Evolutionary conservation across 2,329 filamentous ascomycete genomes (phyloP), one percentile per base, ranked within the genome.

Genomic region (Aspergillus viridinutans): DNA sequence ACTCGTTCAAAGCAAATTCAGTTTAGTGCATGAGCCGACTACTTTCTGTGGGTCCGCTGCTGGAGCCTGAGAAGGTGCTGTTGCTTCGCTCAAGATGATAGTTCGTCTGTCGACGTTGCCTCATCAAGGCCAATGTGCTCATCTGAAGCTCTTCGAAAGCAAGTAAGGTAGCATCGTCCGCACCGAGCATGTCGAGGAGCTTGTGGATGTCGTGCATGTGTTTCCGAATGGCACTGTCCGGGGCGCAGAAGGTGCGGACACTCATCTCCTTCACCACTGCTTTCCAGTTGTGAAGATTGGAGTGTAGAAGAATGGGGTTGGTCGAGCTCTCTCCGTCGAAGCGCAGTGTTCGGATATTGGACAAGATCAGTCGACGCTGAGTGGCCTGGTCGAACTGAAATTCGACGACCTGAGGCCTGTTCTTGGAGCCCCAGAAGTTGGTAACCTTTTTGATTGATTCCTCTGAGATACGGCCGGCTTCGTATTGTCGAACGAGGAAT

Each of bases 331-430:
- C 69, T 7, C 78, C 78, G 50, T 76, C 71, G 61, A 83, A 82
- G 7, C 71, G 66, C 58, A 83, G 71, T 6, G 67, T 74, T 17
- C 74, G 68, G 50, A 80, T 68, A 59, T 82, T 81, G 49, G 71
- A 67, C 10, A 72, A 61, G 55, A 83, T 75, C 4, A 83, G 66
- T 21, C 78, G 73, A 10, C 75, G 73, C 62, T 83, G 81, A 8
- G 79, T 82, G 21, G 67, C 66, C 64, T 81, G 78, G 63, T 83
- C 80, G 61, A 80, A 83, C 60, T 77, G 76, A 63, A 83, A 83
- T 57, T 82, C 77, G 8, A 76, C 69, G 23, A 83, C 79, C 43
- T 74, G 72, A 17, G 78, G 76, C 10, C 79, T 70, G 50, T 80
- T 79, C 56, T 78, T 80, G 1, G 72, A 70, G 32, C 67, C 70